phyloP scores from a whole-genome alignment of 768 basidiomycete genomes.

The Bullera alba region DNA sequence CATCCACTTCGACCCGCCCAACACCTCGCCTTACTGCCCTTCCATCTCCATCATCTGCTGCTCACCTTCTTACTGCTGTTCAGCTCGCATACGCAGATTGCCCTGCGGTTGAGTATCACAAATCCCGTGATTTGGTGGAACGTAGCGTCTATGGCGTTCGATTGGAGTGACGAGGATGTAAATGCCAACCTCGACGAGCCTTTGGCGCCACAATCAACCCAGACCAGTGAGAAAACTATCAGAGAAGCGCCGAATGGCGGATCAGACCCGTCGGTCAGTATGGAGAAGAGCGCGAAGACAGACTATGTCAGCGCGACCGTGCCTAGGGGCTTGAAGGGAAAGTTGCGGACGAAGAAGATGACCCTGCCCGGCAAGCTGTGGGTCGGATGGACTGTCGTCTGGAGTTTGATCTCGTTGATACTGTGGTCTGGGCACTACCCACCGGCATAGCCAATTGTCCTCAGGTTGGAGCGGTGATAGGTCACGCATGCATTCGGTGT shows the following conservation, averaged over 20 bases:
- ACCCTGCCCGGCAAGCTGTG: slow-evolving; percentile 54
- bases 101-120: slow-evolving; percentile 65
- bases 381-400: slow-evolving; percentile 70
- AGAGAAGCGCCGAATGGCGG: not conserved
- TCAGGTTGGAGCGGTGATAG: no score
- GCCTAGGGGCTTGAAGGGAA: no score
- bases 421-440: slow-evolving; percentile 83
- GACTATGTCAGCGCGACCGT: no score
- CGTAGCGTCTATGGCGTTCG: slow-evolving; percentile 59
- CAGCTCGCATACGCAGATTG: slow-evolving; percentile 79
- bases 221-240: slow-evolving; percentile 45
- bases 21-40: slow-evolving; percentile 53
- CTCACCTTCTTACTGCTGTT: slow-evolving; percentile 63
- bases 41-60: slow-evolving; percentile 66
- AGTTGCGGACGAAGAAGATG: slow-evolving; percentile 5
- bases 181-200: not conserved
- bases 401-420: slow-evolving; percentile 64
- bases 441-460: slow-evolving; percentile 58
- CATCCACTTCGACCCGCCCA: not conserved
- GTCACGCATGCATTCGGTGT: no score
- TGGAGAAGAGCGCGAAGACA: not conserved
- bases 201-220: not conserved
- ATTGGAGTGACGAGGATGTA: slow-evolving; percentile 5
- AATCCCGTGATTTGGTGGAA: slow-evolving; percentile 83
- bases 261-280: not conserved